Evolutionary conservation across 805 yeast species (phyloP).

Genomic region (Sugiyamaella floridensis): DNA sequence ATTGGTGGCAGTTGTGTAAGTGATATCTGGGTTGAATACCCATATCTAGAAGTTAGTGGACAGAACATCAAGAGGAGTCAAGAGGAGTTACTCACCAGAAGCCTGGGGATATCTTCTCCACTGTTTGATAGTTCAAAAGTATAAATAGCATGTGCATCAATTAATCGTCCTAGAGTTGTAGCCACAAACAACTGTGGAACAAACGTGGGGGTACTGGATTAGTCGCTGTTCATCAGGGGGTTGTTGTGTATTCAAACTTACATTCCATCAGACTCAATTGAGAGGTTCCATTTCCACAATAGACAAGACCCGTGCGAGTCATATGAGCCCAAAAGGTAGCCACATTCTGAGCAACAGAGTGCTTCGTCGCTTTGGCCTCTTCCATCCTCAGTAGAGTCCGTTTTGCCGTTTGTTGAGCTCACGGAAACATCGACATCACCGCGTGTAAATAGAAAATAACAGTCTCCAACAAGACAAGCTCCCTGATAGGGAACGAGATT

Average conservation of each 20-base stretch:
- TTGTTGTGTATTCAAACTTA: background rate
- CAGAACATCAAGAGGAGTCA: no score
- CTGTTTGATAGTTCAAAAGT: slow-evolving; percentile 19
- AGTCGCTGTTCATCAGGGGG: background rate
- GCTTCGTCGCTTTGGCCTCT: background rate
- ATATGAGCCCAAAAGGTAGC: slow-evolving; percentile 9
- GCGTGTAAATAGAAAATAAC: slow-evolving; percentile 42
- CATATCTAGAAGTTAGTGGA: slow-evolving; percentile 34
- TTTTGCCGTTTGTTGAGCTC: background rate
- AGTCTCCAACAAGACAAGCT: slow-evolving; percentile 47
- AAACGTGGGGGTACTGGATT: background rate
- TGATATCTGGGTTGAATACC: slow-evolving; percentile 44
- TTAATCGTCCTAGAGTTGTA: slow-evolving; percentile 22
- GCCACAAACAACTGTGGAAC: slow-evolving; percentile 14
- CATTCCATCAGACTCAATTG: slow-evolving; percentile 23
- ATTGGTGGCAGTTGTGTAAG: slow-evolving; percentile 22
- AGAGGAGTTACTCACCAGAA: background rate
- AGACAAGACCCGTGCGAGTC: slow-evolving; percentile 4
- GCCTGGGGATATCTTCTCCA: background rate
- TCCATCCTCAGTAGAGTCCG: background rate
- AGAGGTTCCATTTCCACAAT: slow-evolving; percentile 53
- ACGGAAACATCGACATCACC: slow-evolving; percentile 19
- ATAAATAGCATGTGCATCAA: slow-evolving; percentile 30
- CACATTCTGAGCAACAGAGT: slow-evolving; percentile 14
- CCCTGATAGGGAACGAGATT: slow-evolving; percentile 35